Conservation (phyloP, 306 rosid genomes). For the Cercis canadensis region DNA sequence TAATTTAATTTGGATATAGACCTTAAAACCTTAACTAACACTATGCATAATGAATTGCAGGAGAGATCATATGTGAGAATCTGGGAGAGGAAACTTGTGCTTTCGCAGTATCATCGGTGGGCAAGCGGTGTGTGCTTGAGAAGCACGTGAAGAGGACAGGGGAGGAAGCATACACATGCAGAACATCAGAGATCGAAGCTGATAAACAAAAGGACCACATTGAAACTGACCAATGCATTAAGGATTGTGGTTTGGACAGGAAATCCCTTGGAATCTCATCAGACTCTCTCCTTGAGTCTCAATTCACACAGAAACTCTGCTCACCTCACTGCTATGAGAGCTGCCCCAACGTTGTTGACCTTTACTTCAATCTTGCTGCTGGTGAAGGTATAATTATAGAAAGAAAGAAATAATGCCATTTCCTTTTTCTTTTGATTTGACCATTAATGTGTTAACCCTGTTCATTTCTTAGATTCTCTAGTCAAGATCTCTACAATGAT, state of each 20-base stretch:
- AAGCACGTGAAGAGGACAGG: slow-evolving; percentile 56
- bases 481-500: too few relatives aligned
- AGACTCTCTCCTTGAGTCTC: slow-evolving; percentile 53
- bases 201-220: slow-evolving; percentile 50
- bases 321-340: slow-evolving; percentile 50
- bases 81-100: slow-evolving; percentile 52
- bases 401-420: too few relatives aligned
- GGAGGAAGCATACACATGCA: slow-evolving; percentile 54
- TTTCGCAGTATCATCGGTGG: slow-evolving; percentile 55
- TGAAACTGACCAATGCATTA: slow-evolving; percentile 54
- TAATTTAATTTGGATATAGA: too few relatives aligned
- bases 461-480: too few relatives aligned
- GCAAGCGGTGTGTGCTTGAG: slow-evolving; percentile 64
- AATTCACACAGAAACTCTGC: slow-evolving; percentile 54
- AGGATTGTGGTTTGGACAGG: slow-evolving; percentile 58
- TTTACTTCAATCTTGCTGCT: slow-evolving; percentile 68
- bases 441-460: too few relatives aligned
- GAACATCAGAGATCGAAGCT: slow-evolving; percentile 53
- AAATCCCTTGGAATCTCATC: slow-evolving; percentile 56
- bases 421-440: too few relatives aligned
- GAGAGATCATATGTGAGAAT: slow-evolving; percentile 49
- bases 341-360: slow-evolving; percentile 63
- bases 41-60: slow-evolving; percentile 5
- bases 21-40: too few relatives aligned
- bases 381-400: slow-evolving; percentile 51